These are phyloP conservation scores for Fusarium lyarnte DNA, from an alignment of 2,329 filamentous ascomycete species.

Conservation along the genomic window DNA sequence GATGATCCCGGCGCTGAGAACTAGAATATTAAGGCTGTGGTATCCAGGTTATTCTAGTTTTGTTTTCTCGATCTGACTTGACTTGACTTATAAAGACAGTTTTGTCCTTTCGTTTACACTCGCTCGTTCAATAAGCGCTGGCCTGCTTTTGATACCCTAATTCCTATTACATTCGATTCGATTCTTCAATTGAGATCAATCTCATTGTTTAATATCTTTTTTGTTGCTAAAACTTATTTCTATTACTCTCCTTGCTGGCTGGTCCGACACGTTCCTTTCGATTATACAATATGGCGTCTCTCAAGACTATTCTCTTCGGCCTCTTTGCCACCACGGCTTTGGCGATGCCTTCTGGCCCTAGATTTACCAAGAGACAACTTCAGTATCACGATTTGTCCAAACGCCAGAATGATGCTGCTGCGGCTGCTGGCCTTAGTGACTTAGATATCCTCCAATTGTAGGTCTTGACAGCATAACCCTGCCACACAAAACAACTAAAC, in stretches of 20 bases:
- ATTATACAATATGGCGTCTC: slow-evolving; percentile 46
- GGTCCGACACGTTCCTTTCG: slow-evolving; percentile 30
- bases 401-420: slow-evolving; percentile 61
- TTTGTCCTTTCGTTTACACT: slow-evolving; percentile 31
- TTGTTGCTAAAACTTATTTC: neutral
- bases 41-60: neutral
- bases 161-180: slow-evolving; percentile 11
- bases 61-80: slow-evolving; percentile 16
- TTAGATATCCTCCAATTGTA: slow-evolving; percentile 69
- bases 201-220: slow-evolving; percentile 18
- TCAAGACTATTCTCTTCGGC: slow-evolving; percentile 56
- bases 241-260: slow-evolving; percentile 29
- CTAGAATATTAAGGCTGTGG: slow-evolving; percentile 12
- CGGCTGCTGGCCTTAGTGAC: slow-evolving; percentile 59
- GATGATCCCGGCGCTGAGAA: neutral
- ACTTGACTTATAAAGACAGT: slow-evolving; percentile 17
- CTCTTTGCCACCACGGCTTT: slow-evolving; percentile 57
- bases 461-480: slow-evolving; percentile 37
- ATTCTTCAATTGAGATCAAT: slow-evolving; percentile 3
- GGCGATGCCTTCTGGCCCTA: slow-evolving; percentile 58
- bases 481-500: neutral
- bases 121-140: slow-evolving; percentile 36
- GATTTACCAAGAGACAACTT: slow-evolving; percentile 56
- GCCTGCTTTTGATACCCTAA: slow-evolving; percentile 33
- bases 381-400: slow-evolving; percentile 58